These are phyloP conservation scores for Phyllosticta capitalensis DNA, from an alignment of 2,329 filamentous ascomycete species.

Conservation along the genomic window DNA sequence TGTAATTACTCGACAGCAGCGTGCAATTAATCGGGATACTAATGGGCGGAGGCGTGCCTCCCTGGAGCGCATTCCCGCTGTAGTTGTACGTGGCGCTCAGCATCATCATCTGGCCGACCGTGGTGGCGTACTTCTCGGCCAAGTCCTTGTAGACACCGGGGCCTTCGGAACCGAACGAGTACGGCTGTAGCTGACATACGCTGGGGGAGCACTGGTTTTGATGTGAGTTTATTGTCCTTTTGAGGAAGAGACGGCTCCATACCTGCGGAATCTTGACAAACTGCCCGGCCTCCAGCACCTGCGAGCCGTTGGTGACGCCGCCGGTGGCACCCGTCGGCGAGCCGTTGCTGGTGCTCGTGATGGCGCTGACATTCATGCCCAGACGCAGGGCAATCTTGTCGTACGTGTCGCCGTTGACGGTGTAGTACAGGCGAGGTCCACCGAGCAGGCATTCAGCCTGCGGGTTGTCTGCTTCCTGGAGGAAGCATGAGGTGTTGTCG, in stretches of 20 bases:
- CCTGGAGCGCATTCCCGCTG: background rate
- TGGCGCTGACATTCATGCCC: background rate
- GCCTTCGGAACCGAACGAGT: background rate
- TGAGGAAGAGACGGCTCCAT: too few species aligned
- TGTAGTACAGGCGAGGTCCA: conserved; percentile 5
- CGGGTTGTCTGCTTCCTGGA: background rate
- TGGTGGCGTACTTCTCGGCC: conserved; percentile 6
- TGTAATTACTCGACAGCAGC: background rate
- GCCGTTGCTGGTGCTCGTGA: background rate
- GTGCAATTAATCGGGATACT: background rate
- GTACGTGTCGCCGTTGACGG: conserved; percentile 3
- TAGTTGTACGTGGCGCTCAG: conserved; percentile 10
- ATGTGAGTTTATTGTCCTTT: too few species aligned
- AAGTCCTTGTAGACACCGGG: conserved; percentile 5
- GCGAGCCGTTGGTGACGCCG: background rate
- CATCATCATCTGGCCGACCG: conserved; percentile 11
- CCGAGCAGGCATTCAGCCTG: conserved; percentile 1
- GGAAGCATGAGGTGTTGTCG: conserved; percentile 4
- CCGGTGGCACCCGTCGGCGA: too few species aligned
- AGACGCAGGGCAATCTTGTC: background rate
- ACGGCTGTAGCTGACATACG: conserved; percentile 5
- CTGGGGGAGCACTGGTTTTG: background rate
- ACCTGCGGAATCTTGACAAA: conserved; percentile 2
- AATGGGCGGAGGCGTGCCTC: background rate
- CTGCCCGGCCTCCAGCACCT: background rate